phyloP scores from a whole-genome alignment of 192 early-diverging fungal species.

The Backusella circina region DNA sequence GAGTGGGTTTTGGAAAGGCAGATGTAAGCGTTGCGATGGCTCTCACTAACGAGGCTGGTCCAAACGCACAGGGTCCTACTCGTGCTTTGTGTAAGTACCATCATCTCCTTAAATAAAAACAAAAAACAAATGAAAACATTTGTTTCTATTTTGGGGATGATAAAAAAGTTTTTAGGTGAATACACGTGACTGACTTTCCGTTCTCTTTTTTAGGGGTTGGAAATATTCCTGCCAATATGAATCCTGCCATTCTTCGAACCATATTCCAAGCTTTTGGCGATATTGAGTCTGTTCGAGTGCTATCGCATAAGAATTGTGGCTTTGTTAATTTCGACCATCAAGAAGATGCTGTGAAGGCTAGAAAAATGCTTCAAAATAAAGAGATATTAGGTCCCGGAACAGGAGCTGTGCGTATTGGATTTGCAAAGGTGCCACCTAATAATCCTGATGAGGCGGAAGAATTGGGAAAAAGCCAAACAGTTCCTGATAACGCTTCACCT shows the following conservation, averaged over 20 bases:
- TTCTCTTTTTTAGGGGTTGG: conserved; percentile 67
- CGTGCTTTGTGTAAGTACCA: conserved; percentile 62
- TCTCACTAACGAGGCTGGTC: conserved; percentile 47
- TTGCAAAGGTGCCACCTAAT: conserved; percentile 26
- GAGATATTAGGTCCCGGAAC: conserved; percentile 68
- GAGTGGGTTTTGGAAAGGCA: conserved; percentile 82
- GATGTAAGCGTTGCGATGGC: conserved; percentile 47
- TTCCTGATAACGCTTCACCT: background rate
- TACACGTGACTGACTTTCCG: background rate
- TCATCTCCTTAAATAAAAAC: background rate
- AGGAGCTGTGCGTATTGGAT: conserved; percentile 62
- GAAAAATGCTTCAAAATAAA: conserved; percentile 83
- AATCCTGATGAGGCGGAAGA: conserved; percentile 4
- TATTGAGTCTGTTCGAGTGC: conserved; percentile 91
- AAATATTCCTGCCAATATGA: conserved; percentile 81
- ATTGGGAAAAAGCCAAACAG: background rate
- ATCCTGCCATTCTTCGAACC: conserved; percentile 63
- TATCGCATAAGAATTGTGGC: conserved; percentile 95
- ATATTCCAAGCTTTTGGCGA: conserved; percentile 78
- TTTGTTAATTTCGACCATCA: conserved; percentile 92
- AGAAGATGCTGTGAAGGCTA: conserved; percentile 88
- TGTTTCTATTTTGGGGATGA: background rate
- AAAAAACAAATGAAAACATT: background rate
- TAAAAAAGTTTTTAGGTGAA: background rate
- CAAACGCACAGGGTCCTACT: conserved; percentile 59